These are phyloP conservation scores for Solanum sejunctum DNA, from an alignment of 257 asterid species.

Conservation along the genomic window DNA sequence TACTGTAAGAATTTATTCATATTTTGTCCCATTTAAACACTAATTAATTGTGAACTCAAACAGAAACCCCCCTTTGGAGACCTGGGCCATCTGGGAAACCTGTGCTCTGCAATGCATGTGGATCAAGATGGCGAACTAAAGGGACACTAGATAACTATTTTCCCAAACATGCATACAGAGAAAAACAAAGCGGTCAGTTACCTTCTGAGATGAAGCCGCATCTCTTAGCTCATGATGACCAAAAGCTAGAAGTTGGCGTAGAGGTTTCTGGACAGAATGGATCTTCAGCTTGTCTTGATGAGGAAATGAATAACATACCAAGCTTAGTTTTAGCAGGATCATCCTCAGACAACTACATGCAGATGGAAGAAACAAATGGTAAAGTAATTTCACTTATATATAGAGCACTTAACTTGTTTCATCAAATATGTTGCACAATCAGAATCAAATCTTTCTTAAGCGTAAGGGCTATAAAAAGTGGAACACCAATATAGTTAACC, in stretches of 20 bases:
- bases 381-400: not conserved
- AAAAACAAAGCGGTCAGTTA: not conserved
- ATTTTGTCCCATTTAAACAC: not conserved
- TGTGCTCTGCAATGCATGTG: conserved; percentile 24
- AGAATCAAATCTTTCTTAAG: not conserved
- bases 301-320: not conserved
- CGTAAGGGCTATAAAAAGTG: not conserved
- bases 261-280: not conserved
- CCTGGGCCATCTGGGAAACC: conserved; percentile 21
- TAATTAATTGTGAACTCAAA: not conserved
- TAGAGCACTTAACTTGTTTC: not conserved
- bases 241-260: not conserved
- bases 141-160: conserved; percentile 2
- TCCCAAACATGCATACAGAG: conserved; percentile 2
- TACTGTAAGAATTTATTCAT: not conserved
- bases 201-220: not conserved
- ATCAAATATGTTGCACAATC: too few relatives aligned
- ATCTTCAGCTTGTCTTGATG: not conserved
- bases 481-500: not conserved
- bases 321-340: not conserved
- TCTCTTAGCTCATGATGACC: not conserved
- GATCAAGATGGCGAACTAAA: conserved; percentile 13
- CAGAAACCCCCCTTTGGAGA: conserved; percentile 19
- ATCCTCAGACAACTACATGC: not conserved
- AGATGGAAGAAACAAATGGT: not conserved